Conservation (phyloP, 148 eudicot genomes). For the Fallopia convolvulus region DNA sequence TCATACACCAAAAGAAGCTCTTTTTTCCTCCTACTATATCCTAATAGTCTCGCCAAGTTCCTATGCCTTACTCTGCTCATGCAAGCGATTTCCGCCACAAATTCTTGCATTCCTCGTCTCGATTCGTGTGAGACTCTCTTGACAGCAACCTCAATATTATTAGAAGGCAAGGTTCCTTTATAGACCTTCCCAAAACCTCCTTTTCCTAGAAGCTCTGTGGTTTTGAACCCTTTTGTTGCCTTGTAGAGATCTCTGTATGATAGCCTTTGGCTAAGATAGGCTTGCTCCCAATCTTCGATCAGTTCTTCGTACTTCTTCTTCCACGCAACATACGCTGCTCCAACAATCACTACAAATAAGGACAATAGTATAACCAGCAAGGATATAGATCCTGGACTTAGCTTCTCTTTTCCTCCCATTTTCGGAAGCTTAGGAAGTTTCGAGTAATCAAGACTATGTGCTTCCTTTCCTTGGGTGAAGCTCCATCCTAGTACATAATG, state of each 20-base stretch:
- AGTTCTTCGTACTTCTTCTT: conserved; percentile 21
- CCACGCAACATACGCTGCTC: conserved; percentile 19
- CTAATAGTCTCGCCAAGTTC: too few relatives aligned
- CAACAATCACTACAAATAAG: neutral
- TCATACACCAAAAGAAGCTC: too few relatives aligned
- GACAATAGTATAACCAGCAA: neutral
- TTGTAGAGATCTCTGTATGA: conserved; percentile 11
- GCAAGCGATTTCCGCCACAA: conserved; percentile 11
- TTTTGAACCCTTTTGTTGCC: conserved; percentile 17
- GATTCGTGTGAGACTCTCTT: conserved; percentile 31
- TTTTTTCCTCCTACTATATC: too few relatives aligned
- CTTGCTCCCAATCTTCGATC: conserved; percentile 14
- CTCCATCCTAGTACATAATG: conserved; percentile 32
- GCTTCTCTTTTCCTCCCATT: neutral
- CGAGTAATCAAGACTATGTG: conserved; percentile 16
- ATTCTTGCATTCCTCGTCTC: conserved; percentile 28
- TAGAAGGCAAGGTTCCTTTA: conserved; percentile 1
- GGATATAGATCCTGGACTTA: neutral
- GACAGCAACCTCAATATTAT: conserved; percentile 23
- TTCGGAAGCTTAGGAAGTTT: conserved; percentile 27
- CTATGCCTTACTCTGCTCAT: too few relatives aligned
- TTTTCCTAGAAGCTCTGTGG: conserved; percentile 10
- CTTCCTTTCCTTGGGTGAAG: conserved; percentile 16
- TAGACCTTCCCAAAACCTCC: conserved; percentile 33
- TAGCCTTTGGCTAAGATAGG: conserved; percentile 3